phyloP scores from a whole-genome alignment of 2,329 filamentous ascomycete genomes.

The Rutstroemia sp. region DNA sequence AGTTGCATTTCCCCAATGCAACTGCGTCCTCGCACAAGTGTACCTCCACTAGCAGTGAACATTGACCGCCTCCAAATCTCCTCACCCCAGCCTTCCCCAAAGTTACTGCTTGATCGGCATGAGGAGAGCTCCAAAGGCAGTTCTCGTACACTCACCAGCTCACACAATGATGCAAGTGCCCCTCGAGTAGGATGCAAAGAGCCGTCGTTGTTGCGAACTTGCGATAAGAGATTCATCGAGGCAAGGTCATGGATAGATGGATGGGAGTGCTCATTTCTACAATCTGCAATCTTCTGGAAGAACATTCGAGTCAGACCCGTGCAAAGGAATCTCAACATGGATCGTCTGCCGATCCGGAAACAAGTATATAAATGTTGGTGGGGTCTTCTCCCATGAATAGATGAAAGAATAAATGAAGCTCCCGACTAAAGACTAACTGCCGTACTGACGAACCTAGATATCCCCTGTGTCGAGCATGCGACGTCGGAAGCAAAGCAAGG shows the following conservation, averaged over 20 bases:
- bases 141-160: background rate
- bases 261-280: background rate
- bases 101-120: background rate
- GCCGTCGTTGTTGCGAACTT: background rate
- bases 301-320: background rate
- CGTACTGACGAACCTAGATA: too few species aligned
- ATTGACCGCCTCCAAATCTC: too few species aligned
- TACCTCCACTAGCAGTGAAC: too few species aligned
- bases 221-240: background rate
- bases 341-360: background rate
- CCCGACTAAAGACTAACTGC: too few species aligned
- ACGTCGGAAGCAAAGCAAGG: too few species aligned
- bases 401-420: too few species aligned
- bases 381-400: too few species aligned
- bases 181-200: background rate
- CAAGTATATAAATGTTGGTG: too few species aligned
- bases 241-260: background rate
- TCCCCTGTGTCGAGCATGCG: too few species aligned
- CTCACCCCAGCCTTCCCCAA: too few species aligned
- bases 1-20: too few species aligned
- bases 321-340: slow-evolving; percentile 7
- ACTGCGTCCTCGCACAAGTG: too few species aligned
- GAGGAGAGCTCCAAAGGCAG: background rate
- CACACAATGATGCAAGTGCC: background rate
- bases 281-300: background rate